Evolutionary conservation across 148 eudicot genomes (phyloP), one percentile per base, ranked within the genome.

Genomic region (Salicornia ramosissima): DNA sequence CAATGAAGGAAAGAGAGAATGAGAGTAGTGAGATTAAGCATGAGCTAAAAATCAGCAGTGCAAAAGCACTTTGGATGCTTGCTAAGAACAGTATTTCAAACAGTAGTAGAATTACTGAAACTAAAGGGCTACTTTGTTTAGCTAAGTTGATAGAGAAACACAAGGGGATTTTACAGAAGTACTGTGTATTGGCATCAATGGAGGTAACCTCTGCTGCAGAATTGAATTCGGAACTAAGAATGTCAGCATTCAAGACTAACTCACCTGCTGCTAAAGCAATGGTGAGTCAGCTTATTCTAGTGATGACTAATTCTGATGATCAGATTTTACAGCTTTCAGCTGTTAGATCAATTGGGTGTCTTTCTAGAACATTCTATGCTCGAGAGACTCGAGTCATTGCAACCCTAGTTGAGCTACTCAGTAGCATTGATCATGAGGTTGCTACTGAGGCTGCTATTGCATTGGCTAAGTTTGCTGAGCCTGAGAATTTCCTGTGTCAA

Each of bases 111-210:
- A 86, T 93, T 18, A 85, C 95, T 1, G 98, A 93, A 73, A 88
- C 98, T 0, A 93, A 88, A 72, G 98, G 90, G 70, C 69, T 93
- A 69, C 83, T 92, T 55, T 87, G 96, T 75, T 83, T 94, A 65
- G 95, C 89, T 15, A 90, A 86, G 80, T 71, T 88, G 65, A 72
- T 94, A 42, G 91, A 88, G 74, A 84, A 70, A 21, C 90, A 86
- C 64, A 8, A 59, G 1, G 92, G 83, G 50, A 92, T 84, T 45
- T 75, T 93, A 76, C 80, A 76, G 34, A 21, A 29, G 56, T 88
- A 86, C 53, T 94, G 92, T 69, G 69, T 90, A 73, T 84, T 87
- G 96, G 75, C 97, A 0, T 46, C 88, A 31, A 83, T 83, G 89
- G 98, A 88, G 83, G 87, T 94, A 12, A 71, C 97, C 1, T 57